A percentile compares a stretch with the other conserved stretches of the same genome.
phyloP scores from a whole-genome alignment of 768 basidiomycete genomes.

The Kwoniella dendrophila region DNA sequence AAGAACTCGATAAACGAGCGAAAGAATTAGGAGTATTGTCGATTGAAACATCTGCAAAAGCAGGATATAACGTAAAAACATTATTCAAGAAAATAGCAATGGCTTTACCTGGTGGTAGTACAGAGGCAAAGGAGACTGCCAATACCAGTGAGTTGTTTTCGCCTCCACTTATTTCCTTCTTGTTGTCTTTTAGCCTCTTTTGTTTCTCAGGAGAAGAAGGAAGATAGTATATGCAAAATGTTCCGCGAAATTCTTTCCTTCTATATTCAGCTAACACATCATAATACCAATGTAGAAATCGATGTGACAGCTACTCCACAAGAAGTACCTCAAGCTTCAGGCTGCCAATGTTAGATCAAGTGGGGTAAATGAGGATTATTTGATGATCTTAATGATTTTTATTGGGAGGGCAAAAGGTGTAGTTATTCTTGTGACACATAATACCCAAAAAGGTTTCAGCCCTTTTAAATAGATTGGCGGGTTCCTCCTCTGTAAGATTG shows the following conservation, averaged over 20 bases:
- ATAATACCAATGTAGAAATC: constrained; percentile 66
- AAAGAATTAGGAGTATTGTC: constrained; percentile 93
- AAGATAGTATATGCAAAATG: too few relatives aligned
- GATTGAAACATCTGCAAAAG: constrained; percentile 99
- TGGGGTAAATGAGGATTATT: too few relatives aligned
- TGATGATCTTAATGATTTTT: too few relatives aligned
- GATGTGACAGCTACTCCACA: constrained; percentile 75
- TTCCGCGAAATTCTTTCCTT: too few relatives aligned
- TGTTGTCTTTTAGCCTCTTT: too few relatives aligned
- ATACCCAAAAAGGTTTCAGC: too few relatives aligned
- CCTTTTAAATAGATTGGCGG: too few relatives aligned
- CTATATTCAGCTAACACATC: not conserved
- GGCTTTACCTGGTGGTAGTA: constrained; percentile 92
- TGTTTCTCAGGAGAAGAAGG: too few relatives aligned
- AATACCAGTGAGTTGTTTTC: constrained; percentile 57
- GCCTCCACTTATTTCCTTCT: not conserved
- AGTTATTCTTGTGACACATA: too few relatives aligned
- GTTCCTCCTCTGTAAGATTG: too few relatives aligned
- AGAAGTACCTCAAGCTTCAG: constrained; percentile 81
- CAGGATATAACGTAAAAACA: constrained; percentile 98
- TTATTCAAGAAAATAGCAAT: constrained; percentile 99
- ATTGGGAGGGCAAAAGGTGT: too few relatives aligned
- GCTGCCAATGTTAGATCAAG: constrained; percentile 68
- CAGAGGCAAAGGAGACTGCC: constrained; percentile 62
- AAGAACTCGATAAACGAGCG: constrained; percentile 90